Evolutionary conservation across 108 stramenopile genomes (phyloP), one percentile per base, ranked within the genome.

Genomic region (Nitzschia palea): DNA sequence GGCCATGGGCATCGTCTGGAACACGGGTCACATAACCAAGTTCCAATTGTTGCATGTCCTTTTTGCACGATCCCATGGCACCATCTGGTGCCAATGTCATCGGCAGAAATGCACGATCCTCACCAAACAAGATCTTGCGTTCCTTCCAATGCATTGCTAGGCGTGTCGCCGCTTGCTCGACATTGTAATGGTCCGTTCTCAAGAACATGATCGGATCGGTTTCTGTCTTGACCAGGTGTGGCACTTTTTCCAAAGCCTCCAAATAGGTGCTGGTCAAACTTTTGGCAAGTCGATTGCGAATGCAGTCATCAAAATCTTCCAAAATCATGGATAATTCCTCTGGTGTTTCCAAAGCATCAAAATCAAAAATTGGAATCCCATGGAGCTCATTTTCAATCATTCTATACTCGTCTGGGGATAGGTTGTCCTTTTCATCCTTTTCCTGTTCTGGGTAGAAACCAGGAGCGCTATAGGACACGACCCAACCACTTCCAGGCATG

Each of bases 101-200:
- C 2, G 61, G 61, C 26, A 44, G 36, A 62, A 44, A 62, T 18
- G 61, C 61, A 1, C 61, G 32, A 48, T 48, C 47, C 1, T 66
- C 65, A 37, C 65, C 65, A 31, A 66, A 66, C 17, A 56, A 33
- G 2, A 14, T 3, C 28, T 37, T 36, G 12, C 65, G 65, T 35
- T 35, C 50, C 27, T 66, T 37, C 65, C 65, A 66, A 27, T 66
- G 43, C n/a, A 28, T 32, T n/a, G 47, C 52, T 10, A 66, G 52
- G 12, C 43, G 37, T 25, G 29, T 12, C 15, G 65, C 65, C 9
- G 65, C 52, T 4, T 20, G 8, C 22, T 48, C 47, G 22, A 20
- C 32, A 53, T 66, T 20, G 15, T 54, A 66, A 14, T 5, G 14
- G 14, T 52, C 52, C 6, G 35, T 25, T n/a, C 65, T 18, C 22